Evolutionary conservation across 345 rosid species (phyloP).

Genomic region (Sisymbrium altissimum): DNA sequence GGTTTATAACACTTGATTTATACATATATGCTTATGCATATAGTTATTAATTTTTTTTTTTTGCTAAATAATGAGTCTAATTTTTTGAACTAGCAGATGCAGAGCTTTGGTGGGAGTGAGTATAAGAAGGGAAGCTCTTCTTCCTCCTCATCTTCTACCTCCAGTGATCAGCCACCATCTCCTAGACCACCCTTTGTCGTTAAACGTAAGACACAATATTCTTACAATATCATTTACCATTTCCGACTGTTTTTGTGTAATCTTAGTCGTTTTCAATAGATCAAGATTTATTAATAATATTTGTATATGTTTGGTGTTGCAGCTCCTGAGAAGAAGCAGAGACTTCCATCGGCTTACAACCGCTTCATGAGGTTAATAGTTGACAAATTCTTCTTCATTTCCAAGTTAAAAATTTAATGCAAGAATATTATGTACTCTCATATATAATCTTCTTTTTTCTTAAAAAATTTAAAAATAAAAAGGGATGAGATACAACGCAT

Average conservation of each 20-base stretch:
- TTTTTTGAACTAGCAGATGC: constrained; percentile 40
- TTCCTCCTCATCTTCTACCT: constrained; percentile 68
- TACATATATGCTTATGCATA: background rate
- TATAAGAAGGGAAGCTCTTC: constrained; percentile 60
- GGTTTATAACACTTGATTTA: constrained; percentile 32
- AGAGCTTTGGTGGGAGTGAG: constrained; percentile 54
- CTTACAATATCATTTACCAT: background rate
- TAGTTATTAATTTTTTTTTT: too few relatives aligned
- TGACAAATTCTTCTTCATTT: background rate
- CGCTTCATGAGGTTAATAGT: constrained; percentile 79
- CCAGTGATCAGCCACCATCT: constrained; percentile 63
- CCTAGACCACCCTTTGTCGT: constrained; percentile 88
- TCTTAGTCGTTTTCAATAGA: background rate
- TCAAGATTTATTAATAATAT: background rate
- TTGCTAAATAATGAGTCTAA: background rate
- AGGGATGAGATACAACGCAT: constrained; percentile 99
- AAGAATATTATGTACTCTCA: background rate
- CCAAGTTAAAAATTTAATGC: background rate
- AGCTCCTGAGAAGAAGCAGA: constrained; percentile 99
- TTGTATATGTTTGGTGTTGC: constrained; percentile 7
- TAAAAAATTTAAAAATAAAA: background rate
- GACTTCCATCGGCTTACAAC: constrained; percentile 98
- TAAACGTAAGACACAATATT: constrained; percentile 53
- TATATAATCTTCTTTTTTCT: background rate
- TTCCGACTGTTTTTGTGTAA: background rate